Percentiles rank a stretch among this genome's conserved stretches.
Evolutionary conservation across 495 filamentous ascomycete genomes (phyloP).

Genomic region (Talaromyces proteolyticus): DNA sequence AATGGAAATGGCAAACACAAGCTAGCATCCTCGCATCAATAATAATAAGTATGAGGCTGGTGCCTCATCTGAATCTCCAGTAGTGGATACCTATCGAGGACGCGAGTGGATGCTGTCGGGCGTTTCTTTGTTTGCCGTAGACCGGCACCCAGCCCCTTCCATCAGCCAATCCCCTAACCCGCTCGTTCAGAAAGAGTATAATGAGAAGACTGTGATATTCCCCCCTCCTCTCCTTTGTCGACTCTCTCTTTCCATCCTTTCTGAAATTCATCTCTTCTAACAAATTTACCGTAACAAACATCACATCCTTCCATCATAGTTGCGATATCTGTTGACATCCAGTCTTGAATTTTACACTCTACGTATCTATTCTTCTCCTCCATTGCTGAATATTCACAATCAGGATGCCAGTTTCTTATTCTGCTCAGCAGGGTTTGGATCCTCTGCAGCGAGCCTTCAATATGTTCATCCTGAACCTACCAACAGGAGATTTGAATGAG

Average conservation of each 20-base stretch:
- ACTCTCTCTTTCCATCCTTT: neutral
- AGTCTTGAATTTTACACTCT: neutral
- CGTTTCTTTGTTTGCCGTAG: constrained; percentile 5
- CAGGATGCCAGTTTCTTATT: neutral
- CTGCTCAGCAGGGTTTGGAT: neutral
- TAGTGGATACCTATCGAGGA: neutral
- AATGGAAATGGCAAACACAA: neutral
- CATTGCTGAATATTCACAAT: neutral
- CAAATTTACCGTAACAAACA: neutral
- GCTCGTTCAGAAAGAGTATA: neutral
- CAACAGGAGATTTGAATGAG: constrained; percentile 10
- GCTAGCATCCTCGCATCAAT: neutral
- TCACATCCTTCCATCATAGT: neutral
- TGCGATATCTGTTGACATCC: neutral
- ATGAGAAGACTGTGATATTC: neutral
- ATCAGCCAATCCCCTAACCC: neutral
- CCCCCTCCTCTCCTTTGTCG: neutral
- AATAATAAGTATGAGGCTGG: neutral
- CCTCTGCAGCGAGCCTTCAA: constrained; percentile 15
- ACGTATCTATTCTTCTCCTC: neutral
- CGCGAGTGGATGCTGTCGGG: neutral
- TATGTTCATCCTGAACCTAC: constrained; percentile 12
- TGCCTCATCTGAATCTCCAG: neutral
- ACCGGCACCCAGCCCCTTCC: constrained; percentile 3
- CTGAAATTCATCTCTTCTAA: neutral